Percentiles rank a stretch among this genome's conserved stretches.
Evolutionary conservation across 169 alveolate species (phyloP).

Genomic region (Cryptosporidium baileyi): DNA sequence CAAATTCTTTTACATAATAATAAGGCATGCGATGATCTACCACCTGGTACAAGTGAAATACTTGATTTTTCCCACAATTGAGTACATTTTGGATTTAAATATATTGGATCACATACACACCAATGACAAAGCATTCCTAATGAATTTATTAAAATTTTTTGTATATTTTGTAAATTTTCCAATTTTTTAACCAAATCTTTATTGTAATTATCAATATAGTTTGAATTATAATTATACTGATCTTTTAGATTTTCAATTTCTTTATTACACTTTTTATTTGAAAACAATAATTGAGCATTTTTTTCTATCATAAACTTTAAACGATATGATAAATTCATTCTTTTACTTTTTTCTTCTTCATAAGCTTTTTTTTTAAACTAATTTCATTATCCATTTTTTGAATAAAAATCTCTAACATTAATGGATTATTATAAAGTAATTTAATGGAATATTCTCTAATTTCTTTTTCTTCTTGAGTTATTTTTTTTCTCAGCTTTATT

Average conservation of each 20-base stretch:
- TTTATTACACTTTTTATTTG: not conserved
- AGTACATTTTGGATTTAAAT: conserved; percentile 51
- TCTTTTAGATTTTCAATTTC: conserved; percentile 9
- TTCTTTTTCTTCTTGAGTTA: not conserved
- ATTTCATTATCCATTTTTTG: conserved; percentile 45
- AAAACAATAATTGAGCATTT: not conserved
- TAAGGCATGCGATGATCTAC: conserved; percentile 53
- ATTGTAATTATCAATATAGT: not conserved
- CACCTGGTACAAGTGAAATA: conserved; percentile 44
- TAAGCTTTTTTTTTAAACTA: not conserved
- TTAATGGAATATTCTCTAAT: conserved; percentile 12
- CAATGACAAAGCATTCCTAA: conserved; percentile 60
- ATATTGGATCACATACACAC: conserved; percentile 58
- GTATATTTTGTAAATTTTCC: not conserved
- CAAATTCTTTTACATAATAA: conserved; percentile 51
- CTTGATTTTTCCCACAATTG: conserved; percentile 40
- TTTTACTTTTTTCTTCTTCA: conserved; percentile 17
- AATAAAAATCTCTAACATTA: not conserved
- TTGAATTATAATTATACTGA: not conserved
- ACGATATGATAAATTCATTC: conserved; percentile 5
- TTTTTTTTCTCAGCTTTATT: conserved; percentile 7
- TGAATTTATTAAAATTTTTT: conserved; percentile 47
- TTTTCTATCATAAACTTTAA: conserved; percentile 24
- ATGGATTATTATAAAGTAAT: conserved; percentile 40
- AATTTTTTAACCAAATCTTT: not conserved